Base-by-base conservation (phyloP, 306 rosid species). In the Cicer yamashitae region DNA sequence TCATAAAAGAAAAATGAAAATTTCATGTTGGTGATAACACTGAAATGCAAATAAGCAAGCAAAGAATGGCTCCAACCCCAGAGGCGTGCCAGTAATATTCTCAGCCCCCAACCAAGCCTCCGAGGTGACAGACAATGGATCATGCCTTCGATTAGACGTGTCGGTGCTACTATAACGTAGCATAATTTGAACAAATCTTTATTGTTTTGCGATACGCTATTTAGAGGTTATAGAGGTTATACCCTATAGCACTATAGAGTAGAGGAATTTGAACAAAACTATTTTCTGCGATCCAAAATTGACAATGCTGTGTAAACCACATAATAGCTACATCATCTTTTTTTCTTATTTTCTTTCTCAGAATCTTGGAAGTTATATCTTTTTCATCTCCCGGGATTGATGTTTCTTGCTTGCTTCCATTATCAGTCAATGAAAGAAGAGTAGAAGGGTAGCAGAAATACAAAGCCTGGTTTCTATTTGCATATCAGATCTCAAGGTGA, bases 391-490 rank as follows among this genome's bases (percentile, higher is more conserved):
- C 63, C 17, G 10, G 37, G 66, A 9, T 6, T 20, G 53, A 18
- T 38, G 25, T 52, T 52, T 30, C 18, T 66, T 41, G 71, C 44
- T 64, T 50, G 43, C 12, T 46, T 64, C 52, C 40, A 57, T 44
- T 2, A 67, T 15, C 58, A 67, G 74, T 54, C 44, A 54, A 44
- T 13, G 20, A 65, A n/a, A 67, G 40, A 77, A 25, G 41, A 17
- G 43, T 58, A 67, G 40, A 77, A 25, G 25, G 12, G 43, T 37
- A 57, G 30, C 9, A 77, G 15, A 54, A 67, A 68, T 15, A 52
- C 8, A 13, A 37, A 43, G 4, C 22, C 56, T 22, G 20, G 37
- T 56, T 72, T 72, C 30, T 57, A 72, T 62, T 57, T 13, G 43
- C 15, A 44, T 53, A 56, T 56, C 54, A 56, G 39, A 53, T 53